Conservation (phyloP, 805 yeast species). For the Kurtzmaniella fragi region DNA sequence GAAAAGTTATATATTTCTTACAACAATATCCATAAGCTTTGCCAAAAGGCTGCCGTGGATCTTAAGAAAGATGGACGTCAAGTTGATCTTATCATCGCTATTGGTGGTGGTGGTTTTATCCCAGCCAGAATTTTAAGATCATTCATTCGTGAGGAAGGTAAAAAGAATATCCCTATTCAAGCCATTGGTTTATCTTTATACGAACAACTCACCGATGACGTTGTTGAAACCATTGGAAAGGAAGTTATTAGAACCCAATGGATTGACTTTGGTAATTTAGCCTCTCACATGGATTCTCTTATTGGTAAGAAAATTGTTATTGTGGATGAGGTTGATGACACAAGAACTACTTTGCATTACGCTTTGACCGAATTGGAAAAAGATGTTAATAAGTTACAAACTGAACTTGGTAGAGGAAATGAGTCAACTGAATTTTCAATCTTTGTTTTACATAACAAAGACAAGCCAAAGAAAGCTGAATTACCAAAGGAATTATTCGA, state of each 20-base stretch:
- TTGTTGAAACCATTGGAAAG: slow-evolving; percentile 57
- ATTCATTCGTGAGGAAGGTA: slow-evolving; percentile 52
- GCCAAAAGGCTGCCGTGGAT: slow-evolving; percentile 59
- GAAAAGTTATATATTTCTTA: slow-evolving; percentile 64
- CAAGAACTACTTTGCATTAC: slow-evolving; percentile 84
- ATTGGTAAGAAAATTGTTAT: slow-evolving; percentile 78
- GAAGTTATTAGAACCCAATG: slow-evolving; percentile 88
- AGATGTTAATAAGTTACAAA: slow-evolving; percentile 56
- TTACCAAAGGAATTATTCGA: slow-evolving; percentile 59
- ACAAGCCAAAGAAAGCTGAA: slow-evolving; percentile 74
- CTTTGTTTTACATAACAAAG: slow-evolving; percentile 81
- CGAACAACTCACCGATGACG: slow-evolving; percentile 47
- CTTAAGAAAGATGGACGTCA: slow-evolving; percentile 40
- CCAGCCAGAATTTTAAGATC: slow-evolving; percentile 67
- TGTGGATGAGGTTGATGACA: slow-evolving; percentile 90
- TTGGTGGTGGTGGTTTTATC: slow-evolving; percentile 72
- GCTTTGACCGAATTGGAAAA: slow-evolving; percentile 73
- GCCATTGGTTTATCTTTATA: slow-evolving; percentile 65
- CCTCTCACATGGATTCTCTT: slow-evolving; percentile 64
- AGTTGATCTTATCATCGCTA: slow-evolving; percentile 59
- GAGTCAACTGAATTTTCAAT: slow-evolving; percentile 66
- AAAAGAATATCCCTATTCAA: slow-evolving; percentile 64
- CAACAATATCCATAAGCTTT: slow-evolving; percentile 77
- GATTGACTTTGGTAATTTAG: slow-evolving; percentile 75
- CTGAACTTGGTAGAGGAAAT: slow-evolving; percentile 49